Evolutionary conservation across 1,139 yeast genomes (phyloP).

Genomic region (Taphrina betulina): DNA sequence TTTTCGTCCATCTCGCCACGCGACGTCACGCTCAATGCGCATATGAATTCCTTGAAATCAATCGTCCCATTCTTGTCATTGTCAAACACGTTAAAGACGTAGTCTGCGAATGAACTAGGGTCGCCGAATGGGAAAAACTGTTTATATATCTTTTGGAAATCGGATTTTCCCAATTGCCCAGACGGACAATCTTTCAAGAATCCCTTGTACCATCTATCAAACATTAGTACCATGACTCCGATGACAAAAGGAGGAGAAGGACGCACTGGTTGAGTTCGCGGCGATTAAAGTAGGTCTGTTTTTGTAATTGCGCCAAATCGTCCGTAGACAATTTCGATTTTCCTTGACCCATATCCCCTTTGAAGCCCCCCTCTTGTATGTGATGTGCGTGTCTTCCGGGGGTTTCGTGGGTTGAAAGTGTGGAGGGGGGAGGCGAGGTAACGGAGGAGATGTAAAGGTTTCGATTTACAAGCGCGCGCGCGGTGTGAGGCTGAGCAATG

Average conservation of each 20-base stretch:
- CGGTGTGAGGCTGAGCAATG: no score
- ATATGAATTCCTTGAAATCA: conserved; percentile 89
- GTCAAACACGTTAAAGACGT: conserved; percentile 86
- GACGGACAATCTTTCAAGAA: conserved; percentile 86
- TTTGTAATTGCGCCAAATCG: conserved; percentile 77
- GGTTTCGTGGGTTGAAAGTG: no score
- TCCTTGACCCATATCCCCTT: conserved; percentile 97
- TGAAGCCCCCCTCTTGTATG: no score
- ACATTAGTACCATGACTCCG: no score
- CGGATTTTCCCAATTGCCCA: conserved; percentile 83
- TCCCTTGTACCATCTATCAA: conserved; percentile 34
- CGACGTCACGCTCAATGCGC: conserved; percentile 82
- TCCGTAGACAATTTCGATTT: conserved; percentile 91
- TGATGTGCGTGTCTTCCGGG: no score
- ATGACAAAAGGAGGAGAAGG: not conserved
- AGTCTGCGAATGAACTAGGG: conserved; percentile 85
- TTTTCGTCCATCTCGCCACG: conserved; percentile 88
- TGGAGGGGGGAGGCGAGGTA: no score
- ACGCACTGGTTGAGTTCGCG: conserved; percentile 82
- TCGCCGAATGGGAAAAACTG: conserved; percentile 99
- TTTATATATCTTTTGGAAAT: conserved; percentile 85
- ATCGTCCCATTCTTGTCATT: conserved; percentile 75
- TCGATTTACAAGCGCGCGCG: no score
- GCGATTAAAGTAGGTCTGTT: conserved; percentile 86
- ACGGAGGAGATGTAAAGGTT: no score